Conservation (phyloP, 257 asterid genomes). For the Nicotiana otophora region DNA sequence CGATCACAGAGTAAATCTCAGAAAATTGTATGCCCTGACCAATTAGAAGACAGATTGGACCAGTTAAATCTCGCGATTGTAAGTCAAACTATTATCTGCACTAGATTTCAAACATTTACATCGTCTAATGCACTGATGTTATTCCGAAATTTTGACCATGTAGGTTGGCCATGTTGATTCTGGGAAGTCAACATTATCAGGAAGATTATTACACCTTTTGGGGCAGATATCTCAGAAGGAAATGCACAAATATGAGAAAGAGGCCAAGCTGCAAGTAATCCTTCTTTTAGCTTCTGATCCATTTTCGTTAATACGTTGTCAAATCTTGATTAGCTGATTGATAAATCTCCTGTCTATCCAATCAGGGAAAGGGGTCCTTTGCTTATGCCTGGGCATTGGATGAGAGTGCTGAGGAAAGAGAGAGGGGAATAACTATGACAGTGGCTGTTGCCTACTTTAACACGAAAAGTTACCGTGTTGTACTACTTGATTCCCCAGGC, state of each 20-base stretch:
- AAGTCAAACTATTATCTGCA: slow-evolving; percentile 23
- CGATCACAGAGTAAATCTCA: slow-evolving; percentile 54
- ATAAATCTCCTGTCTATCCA: slow-evolving; percentile 18
- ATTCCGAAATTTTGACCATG: not conserved
- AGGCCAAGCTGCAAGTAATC: slow-evolving; percentile 73
- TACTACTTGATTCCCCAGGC: slow-evolving; percentile 96
- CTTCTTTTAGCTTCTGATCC: not conserved
- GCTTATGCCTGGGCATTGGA: slow-evolving; percentile 99
- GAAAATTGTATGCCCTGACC: slow-evolving; percentile 53
- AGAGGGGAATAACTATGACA: slow-evolving; percentile 96
- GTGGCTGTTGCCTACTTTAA: slow-evolving; percentile 92
- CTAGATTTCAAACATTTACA: not conserved
- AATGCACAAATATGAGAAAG: slow-evolving; percentile 78
- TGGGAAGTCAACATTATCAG: slow-evolving; percentile 95
- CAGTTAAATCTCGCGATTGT: slow-evolving; percentile 95
- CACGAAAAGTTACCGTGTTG: slow-evolving; percentile 62
- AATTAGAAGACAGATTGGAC: slow-evolving; percentile 42
- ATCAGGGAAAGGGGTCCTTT: slow-evolving; percentile 95
- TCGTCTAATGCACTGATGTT: not conserved
- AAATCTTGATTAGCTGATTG: slow-evolving; percentile 6
- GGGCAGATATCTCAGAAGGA: slow-evolving; percentile 80
- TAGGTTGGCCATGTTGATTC: slow-evolving; percentile 99
- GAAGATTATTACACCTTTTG: slow-evolving; percentile 81
- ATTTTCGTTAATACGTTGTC: not conserved
- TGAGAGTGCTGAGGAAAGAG: slow-evolving; percentile 95